Percentiles rank a stretch among this genome's conserved stretches.
Evolutionary conservation across 2,329 filamentous ascomycete genomes (phyloP).

Genomic region (Blastomyces gilchristii): DNA sequence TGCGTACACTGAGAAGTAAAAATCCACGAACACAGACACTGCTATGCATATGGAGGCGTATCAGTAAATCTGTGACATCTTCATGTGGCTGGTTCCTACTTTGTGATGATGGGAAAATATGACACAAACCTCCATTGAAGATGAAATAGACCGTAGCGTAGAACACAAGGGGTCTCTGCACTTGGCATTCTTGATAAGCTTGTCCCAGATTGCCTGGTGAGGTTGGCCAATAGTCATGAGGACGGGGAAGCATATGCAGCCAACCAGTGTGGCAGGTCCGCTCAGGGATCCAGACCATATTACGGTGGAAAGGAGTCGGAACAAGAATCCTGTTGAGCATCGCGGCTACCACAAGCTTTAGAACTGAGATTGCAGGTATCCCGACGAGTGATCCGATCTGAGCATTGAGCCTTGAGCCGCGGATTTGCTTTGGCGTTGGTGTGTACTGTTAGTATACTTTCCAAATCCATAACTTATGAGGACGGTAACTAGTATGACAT

Average conservation of each 20-base stretch:
- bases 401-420: not conserved
- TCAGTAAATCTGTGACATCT: not conserved
- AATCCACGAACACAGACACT: slow-evolving; percentile 24
- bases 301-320: slow-evolving; percentile 25
- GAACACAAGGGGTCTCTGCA: slow-evolving; percentile 6
- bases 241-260: slow-evolving; percentile 31
- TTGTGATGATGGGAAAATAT: not conserved
- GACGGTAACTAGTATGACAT: slow-evolving; percentile 27
- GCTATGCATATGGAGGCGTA: slow-evolving; percentile 14
- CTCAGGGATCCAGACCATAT: slow-evolving; percentile 32
- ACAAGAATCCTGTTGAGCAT: slow-evolving; percentile 33
- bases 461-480: slow-evolving; percentile 34
- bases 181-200: slow-evolving; percentile 4
- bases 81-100: not conserved
- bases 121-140: not conserved
- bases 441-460: slow-evolving; percentile 26
- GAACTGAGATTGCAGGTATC: slow-evolving; percentile 32
- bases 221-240: slow-evolving; percentile 38
- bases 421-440: slow-evolving; percentile 15
- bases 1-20: slow-evolving; percentile 25
- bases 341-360: slow-evolving; percentile 35
- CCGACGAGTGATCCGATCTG: slow-evolving; percentile 28
- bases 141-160: not conserved
- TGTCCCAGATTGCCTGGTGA: slow-evolving; percentile 31
- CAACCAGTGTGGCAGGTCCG: slow-evolving; percentile 22